A percentile compares a stretch with the other conserved stretches of the same genome.
Conservation (phyloP, 1,284 basidiomycete genomes). For the Microbotryomycetes sp. region DNA sequence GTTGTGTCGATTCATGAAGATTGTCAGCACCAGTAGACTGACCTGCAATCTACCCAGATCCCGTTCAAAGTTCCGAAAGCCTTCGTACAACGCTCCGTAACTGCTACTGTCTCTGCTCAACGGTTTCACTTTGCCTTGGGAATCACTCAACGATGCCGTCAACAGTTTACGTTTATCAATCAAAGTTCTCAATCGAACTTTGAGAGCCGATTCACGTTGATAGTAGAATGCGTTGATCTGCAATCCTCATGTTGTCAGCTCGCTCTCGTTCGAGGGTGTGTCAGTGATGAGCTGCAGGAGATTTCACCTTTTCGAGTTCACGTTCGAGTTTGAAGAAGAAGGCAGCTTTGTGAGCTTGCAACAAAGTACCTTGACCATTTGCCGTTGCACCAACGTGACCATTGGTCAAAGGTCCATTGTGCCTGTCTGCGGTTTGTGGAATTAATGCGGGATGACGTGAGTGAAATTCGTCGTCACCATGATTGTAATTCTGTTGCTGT, state of each 20-base stretch:
- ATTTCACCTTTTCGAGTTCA: constrained; percentile 91
- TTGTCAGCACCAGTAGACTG: constrained; percentile 28
- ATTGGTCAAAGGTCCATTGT: neutral
- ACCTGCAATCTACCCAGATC: constrained; percentile 96
- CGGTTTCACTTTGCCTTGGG: constrained; percentile 46
- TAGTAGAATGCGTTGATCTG: constrained; percentile 99
- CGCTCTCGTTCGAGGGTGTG: no score
- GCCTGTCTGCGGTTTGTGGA: neutral
- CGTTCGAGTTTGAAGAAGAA: constrained; percentile 99
- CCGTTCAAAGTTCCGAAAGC: constrained; percentile 87
- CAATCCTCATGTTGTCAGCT: neutral
- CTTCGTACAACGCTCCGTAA: constrained; percentile 56
- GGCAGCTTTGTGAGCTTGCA: constrained; percentile 89
- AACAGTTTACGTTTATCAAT: constrained; percentile 78
- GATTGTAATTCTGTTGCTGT: neutral
- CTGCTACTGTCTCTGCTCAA: constrained; percentile 54
- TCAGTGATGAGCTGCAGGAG: no score
- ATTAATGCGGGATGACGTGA: neutral
- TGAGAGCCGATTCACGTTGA: constrained; percentile 93
- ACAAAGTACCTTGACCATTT: constrained; percentile 48
- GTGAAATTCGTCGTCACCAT: neutral
- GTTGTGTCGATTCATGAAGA: neutral
- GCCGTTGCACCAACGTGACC: no score
- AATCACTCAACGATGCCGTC: constrained; percentile 36
- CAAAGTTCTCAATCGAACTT: constrained; percentile 81